phyloP scores from a whole-genome alignment of 805 yeast species.

The Myxozyma nipponensis region DNA sequence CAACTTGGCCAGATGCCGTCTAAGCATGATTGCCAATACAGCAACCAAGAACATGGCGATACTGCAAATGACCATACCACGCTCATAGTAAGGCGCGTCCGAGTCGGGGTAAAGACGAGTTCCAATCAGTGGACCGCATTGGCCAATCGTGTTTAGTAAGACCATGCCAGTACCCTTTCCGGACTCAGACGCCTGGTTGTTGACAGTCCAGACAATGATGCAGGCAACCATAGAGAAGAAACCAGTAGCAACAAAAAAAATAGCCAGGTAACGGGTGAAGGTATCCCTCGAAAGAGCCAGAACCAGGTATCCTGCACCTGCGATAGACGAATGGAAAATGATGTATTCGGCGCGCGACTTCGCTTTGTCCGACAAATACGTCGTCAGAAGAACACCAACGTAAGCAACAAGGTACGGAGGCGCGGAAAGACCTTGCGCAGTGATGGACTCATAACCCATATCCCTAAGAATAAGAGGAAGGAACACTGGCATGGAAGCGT shows the following conservation, averaged over 20 bases:
- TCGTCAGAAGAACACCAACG: constrained; percentile 44
- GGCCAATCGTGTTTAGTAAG: constrained; percentile 33
- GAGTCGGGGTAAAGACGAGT: constrained; percentile 31
- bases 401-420: constrained; percentile 59
- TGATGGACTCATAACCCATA: constrained; percentile 49
- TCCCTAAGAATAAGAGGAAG: constrained; percentile 50
- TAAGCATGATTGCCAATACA: constrained; percentile 21
- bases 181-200: constrained; percentile 34
- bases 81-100: constrained; percentile 28
- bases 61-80: constrained; percentile 20
- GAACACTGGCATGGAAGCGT: constrained; percentile 26
- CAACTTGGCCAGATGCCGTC: constrained; percentile 25
- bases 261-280: constrained; percentile 33
- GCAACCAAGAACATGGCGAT: constrained; percentile 22
- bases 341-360: constrained; percentile 31
- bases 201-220: constrained; percentile 33
- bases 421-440: constrained; percentile 54
- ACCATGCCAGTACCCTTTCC: constrained; percentile 34
- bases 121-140: constrained; percentile 35
- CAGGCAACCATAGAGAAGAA: constrained; percentile 33
- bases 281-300: constrained; percentile 29
- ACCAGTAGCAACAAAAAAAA: constrained; percentile 32
- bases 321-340: constrained; percentile 20
- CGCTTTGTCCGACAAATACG: constrained; percentile 40
- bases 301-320: constrained; percentile 30